phyloP scores from a whole-genome alignment of 2,329 filamentous ascomycete genomes.

The Gyromitra esculenta region DNA sequence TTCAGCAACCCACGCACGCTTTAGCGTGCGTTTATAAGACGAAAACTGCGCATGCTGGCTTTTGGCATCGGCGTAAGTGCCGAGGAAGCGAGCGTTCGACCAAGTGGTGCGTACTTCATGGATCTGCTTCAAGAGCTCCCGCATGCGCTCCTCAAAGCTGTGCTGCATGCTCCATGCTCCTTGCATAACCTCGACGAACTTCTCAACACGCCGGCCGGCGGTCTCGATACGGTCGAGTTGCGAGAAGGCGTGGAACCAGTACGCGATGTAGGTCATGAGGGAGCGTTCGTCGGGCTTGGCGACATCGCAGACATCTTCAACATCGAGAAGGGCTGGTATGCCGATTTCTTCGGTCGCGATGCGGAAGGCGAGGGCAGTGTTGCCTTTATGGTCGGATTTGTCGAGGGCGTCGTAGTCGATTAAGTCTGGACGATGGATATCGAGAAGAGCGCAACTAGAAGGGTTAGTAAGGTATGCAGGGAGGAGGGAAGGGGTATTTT shows the following conservation, averaged over 20 bases:
- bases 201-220: slow-evolving; percentile 92
- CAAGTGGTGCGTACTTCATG: slow-evolving; percentile 77
- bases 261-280: slow-evolving; percentile 99
- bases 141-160: slow-evolving; percentile 91
- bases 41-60: slow-evolving; percentile 82
- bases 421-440: slow-evolving; percentile 95
- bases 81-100: slow-evolving; percentile 83
- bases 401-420: slow-evolving; percentile 97
- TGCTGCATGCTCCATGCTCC: slow-evolving; percentile 99
- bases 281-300: slow-evolving; percentile 94
- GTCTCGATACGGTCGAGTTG: slow-evolving; percentile 99
- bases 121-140: slow-evolving; percentile 79
- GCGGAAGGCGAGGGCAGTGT: slow-evolving; percentile 98
- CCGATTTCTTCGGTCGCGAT: slow-evolving; percentile 96
- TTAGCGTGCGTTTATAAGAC: slow-evolving; percentile 87
- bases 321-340: slow-evolving; percentile 92
- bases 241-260: slow-evolving; percentile 99
- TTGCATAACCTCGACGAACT: slow-evolving; percentile 99
- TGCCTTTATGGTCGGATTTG: slow-evolving; percentile 91
- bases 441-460: slow-evolving; percentile 80
- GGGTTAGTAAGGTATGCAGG: not conserved
- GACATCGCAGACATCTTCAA: slow-evolving; percentile 97
- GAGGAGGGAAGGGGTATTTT: slow-evolving; percentile 58
- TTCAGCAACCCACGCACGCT: slow-evolving; percentile 95
- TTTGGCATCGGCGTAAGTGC: slow-evolving; percentile 92